Evolutionary conservation across 2,329 filamentous ascomycete species (phyloP), one percentile per base, ranked within the genome.

Genomic region (Ceratocystis variospora): DNA sequence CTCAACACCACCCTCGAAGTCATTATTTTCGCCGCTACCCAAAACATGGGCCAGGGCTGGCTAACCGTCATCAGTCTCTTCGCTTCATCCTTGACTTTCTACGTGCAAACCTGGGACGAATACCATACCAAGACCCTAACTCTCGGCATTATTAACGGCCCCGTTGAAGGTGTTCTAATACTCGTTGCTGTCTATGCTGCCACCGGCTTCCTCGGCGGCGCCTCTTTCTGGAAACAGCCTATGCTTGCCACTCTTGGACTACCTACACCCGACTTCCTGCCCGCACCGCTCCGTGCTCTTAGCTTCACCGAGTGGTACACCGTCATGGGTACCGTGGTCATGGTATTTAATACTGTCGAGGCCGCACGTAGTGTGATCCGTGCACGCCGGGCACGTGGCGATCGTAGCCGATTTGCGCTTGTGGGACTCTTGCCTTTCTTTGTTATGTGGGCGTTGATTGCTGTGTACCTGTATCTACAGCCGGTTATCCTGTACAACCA

Each of bases 91-190:
- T 80, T 95, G 72, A 96, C 94, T n/a, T 99, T 99, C 76, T 97
- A 97, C 76, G 88, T 97, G 53, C 94, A 97, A 75, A 97, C 94
- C 44, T 99, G 94, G 94, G 94, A 99, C 73, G 94, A 97, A 75
- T 99, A 97, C 77, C 93, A 97, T 78, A 99, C 94, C 63, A 92
- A 96, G 76, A 94, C 92, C 2, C 83, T 99, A 61, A 96, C 91
- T 1, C 83, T 99, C 5, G 94, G 94, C 68, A 79, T 97, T 69
- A 82, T 99, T 70, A 96, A 93, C 70, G 94, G 94, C 0, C 94
- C 94, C 3, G 94, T 99, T 46, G 94, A 99, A 77, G 94, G 94
- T 63, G 87, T 99, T 66, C 77, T 97, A 61, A 91, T 90, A 50
- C 81, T 99, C 22, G 87, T 90, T 71, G 74, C 83, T 66, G 86